Base-by-base conservation (phyloP, 2,329 filamentous ascomycete genomes). In the Coniochaeta ligniaria region DNA sequence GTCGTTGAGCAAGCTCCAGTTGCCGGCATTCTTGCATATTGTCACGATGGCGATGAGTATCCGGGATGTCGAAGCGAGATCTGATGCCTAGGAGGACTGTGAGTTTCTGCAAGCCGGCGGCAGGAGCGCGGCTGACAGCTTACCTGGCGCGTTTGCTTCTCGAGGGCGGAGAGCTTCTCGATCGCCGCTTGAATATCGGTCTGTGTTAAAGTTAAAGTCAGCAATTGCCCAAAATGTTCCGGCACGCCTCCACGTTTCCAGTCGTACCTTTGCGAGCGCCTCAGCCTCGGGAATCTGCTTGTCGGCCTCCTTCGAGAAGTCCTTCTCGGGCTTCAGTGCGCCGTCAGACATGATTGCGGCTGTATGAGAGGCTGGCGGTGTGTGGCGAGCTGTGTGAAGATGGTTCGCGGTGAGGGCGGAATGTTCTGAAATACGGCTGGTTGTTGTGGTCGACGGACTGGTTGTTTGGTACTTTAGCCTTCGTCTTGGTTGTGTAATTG, bases 141-240 rank as follows among this genome's bases (percentile, higher is more conserved):
- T 78, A 96, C 92, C 85, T 99, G 95, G 80, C 95, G 89, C 67
- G 95, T 91, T 80, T 98, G 93, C 80, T 99, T 99, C 83, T 99
- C 95, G 64, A 99, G 82, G 52, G 82, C 80, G 61, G 92, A 82
- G 68, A 99, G 89, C 83, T 97, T 97, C 78, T 99, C 95, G 72
- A 99, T 89, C 61, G 93, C 94, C 63, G 83, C 88, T 75, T 91
- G 87, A 61, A 96, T 83, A 76, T 97, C 91, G 70, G 81, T 85
- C 88, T 90, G 60, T 38, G 33, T n/a, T 17, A 11, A 6, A 26
- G 7, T 45, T 55, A 9, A 1, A 17, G 2, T 16, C 38, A 35
- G 55, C 20, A 45, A 45, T 61, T 59, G 55, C 63, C 52, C 58
- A 33, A 50, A 6, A 14, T 36, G 8, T 16, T 38, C 26, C 7